Conservation (phyloP, 352 stramenopile species). For the Pythium apleroticum region DNA sequence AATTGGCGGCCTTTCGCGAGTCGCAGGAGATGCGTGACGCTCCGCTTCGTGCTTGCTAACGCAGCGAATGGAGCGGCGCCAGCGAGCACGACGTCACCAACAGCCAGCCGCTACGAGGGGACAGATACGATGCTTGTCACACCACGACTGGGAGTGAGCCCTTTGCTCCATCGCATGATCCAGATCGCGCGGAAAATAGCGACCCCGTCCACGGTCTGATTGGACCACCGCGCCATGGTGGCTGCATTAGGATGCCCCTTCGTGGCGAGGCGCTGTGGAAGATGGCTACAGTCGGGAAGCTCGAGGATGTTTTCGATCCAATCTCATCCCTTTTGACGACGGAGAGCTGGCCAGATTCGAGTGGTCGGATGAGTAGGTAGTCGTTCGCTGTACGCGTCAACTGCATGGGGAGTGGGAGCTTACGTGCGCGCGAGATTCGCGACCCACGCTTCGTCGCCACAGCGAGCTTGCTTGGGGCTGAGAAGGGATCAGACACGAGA, state of each 20-base stretch:
- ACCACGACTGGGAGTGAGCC: background rate
- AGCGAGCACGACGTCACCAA: constrained; percentile 4
- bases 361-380: background rate
- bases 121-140: background rate
- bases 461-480: background rate
- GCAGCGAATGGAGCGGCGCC: constrained; percentile 1
- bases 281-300: background rate
- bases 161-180: background rate
- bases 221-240: background rate
- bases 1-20: background rate
- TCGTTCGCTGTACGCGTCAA: too few species aligned
- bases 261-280: background rate
- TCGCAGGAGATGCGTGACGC: background rate
- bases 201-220: background rate
- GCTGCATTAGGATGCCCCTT: background rate
- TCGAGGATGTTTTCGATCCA: too few species aligned
- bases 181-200: background rate
- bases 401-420: background rate
- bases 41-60: background rate
- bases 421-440: background rate
- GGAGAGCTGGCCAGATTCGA: background rate
- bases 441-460: background rate
- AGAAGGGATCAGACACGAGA: background rate
- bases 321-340: background rate
- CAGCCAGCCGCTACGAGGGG: background rate